Conservation (phyloP, 2,329 filamentous ascomycete species). For the Calonectria multiphialidica region DNA sequence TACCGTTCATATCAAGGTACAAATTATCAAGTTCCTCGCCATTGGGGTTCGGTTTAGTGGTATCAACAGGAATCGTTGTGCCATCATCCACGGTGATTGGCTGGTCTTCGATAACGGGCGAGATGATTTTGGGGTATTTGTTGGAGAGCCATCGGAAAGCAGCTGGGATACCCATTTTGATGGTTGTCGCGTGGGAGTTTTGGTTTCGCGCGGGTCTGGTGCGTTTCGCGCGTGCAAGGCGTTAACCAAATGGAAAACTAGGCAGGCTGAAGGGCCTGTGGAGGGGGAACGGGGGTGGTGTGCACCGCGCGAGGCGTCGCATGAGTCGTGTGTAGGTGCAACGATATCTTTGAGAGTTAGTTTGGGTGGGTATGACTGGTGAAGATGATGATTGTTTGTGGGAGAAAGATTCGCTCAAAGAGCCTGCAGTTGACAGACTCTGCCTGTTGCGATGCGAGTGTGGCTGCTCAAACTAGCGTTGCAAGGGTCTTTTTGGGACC, state of each 20-base stretch:
- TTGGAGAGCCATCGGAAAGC: constrained; percentile 96
- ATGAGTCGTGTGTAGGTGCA: background rate
- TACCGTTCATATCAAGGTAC: constrained; percentile 99
- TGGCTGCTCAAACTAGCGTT: background rate
- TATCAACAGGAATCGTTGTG: constrained; percentile 85
- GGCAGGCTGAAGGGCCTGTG: constrained; percentile 18
- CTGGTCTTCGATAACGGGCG: constrained; percentile 87
- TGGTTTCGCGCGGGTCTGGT: constrained; percentile 16
- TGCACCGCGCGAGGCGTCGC: constrained; percentile 11
- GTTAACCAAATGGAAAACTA: background rate
- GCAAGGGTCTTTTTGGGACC: constrained; percentile 6
- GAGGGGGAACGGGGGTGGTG: background rate
- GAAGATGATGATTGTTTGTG: background rate
- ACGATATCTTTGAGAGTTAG: background rate
- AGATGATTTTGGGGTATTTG: constrained; percentile 98
- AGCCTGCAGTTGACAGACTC: background rate
- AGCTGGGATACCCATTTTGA: constrained; percentile 89
- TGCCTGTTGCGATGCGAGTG: background rate
- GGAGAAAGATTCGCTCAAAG: background rate
- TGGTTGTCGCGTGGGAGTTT: background rate
- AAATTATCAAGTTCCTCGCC: constrained; percentile 98
- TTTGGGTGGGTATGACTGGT: background rate
- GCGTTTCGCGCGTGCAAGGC: constrained; percentile 17
- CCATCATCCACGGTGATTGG: constrained; percentile 86
- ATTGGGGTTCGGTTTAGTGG: constrained; percentile 89